Percentiles rank a stretch among this genome's conserved stretches.
Evolutionary conservation across 306 rosid species (phyloP).

Genomic region (Herpetospermum pedunculosum): DNA sequence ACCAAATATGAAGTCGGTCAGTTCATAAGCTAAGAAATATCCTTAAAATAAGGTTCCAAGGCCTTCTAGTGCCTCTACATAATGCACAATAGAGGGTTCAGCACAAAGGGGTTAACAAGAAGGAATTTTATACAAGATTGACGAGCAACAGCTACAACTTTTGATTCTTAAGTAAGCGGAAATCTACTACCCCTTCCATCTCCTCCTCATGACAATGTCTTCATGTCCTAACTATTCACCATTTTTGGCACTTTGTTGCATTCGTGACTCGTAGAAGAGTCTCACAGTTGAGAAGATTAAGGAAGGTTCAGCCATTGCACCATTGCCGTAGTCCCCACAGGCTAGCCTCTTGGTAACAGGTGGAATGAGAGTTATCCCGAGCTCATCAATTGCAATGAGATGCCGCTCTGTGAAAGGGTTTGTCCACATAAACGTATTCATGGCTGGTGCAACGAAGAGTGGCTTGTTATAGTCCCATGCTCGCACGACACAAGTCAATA

Average conservation of each 20-base stretch:
- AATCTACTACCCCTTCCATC: background rate
- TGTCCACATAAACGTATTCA: conserved; percentile 63
- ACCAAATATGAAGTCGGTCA: background rate
- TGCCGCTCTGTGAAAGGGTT: conserved; percentile 66
- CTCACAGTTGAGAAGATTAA: conserved; percentile 74
- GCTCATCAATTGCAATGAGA: conserved; percentile 44
- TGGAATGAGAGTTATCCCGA: conserved; percentile 56
- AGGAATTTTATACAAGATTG: conserved; percentile 9
- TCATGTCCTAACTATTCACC: conserved; percentile 2
- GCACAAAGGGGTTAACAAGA: background rate
- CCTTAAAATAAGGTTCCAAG: background rate
- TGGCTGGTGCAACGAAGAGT: conserved; percentile 72
- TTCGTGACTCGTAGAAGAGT: conserved; percentile 51
- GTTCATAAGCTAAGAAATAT: background rate
- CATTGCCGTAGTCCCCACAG: conserved; percentile 81
- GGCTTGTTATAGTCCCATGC: conserved; percentile 85
- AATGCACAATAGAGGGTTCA: background rate
- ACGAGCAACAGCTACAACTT: background rate
- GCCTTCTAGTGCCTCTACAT: background rate
- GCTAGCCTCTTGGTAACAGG: conserved; percentile 74
- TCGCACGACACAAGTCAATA: conserved; percentile 64
- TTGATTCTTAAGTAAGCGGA: background rate
- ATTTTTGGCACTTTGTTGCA: conserved; percentile 31
- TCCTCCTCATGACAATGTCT: background rate
- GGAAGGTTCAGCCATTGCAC: conserved; percentile 96